These are phyloP conservation scores for Insectozyma bohioensis DNA, from an alignment of 1,139 yeast species.

Conservation along the genomic window DNA sequence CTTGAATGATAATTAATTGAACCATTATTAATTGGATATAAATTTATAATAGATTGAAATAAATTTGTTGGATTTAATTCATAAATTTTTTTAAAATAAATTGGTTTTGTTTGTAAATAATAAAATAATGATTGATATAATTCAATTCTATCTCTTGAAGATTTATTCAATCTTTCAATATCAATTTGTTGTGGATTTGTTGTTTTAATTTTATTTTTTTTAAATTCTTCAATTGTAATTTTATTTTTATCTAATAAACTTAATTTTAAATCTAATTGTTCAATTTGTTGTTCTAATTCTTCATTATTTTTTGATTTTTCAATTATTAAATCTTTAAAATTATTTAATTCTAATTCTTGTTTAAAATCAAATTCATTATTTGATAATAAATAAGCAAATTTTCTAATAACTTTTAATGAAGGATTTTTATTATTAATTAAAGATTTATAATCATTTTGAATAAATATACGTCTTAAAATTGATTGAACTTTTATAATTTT, in stretches of 20 bases:
- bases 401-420: conserved; percentile 70
- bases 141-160: conserved; percentile 48
- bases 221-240: conserved; percentile 73
- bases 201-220: conserved; percentile 47
- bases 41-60: conserved; percentile 47
- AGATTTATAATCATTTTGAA: conserved; percentile 72
- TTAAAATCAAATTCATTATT: conserved; percentile 75
- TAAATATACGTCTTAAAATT: conserved; percentile 62
- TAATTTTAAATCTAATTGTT: conserved; percentile 78
- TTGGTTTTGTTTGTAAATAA: conserved; percentile 81
- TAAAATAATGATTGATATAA: conserved; percentile 78
- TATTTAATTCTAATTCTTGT: conserved; percentile 71
- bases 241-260: conserved; percentile 77
- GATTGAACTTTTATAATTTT: conserved; percentile 75
- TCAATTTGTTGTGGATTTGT: conserved; percentile 4
- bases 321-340: conserved; percentile 64
- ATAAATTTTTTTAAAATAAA: conserved; percentile 65
- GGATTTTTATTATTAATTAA: conserved; percentile 73
- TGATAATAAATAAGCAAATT: conserved; percentile 74
- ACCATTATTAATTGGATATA: conserved; percentile 44
- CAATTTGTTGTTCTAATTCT: conserved; percentile 68
- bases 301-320: conserved; percentile 66
- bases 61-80: conserved; percentile 42
- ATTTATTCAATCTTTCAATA: conserved; percentile 32
- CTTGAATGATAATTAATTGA: conserved; percentile 44